Evolutionary conservation across 371 early-diverging fungal species (phyloP), one percentile per base, ranked within the genome.

Genomic region (Mortierella sp.): DNA sequence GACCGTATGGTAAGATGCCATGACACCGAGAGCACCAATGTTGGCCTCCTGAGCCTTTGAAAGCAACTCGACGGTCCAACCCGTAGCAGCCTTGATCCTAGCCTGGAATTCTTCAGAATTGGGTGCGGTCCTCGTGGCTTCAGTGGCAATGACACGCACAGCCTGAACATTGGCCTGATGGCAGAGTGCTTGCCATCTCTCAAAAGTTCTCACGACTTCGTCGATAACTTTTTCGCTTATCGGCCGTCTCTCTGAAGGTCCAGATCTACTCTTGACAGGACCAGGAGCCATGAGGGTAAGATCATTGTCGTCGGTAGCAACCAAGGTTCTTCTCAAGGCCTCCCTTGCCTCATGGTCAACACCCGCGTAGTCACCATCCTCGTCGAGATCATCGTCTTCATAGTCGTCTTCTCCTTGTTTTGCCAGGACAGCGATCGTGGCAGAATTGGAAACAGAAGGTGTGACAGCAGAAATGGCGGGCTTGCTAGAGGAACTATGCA

Each of bases 1-100:
- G 45, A 90, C 90, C 1, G 83, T 83, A 62, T 88, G 84, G 67
- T 86, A 92, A 0, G 90, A 87, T 18, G 90, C 89, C 87, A 83
- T 88, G 37, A 92, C 88, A 1, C 92, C 92, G n/a, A 89, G 78
- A 0, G 89, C 91, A 22, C 90, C 89, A 28, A 92, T 87, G 58
- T 88, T 71, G 28, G 92, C 89, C 77, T 92, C 92, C 47, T 89
- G 85, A 30, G 84, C 81, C 78, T 90, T 89, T 8, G 83, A 71
- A 45, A 92, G 66, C n/a, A 89, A 45, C 39, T 86, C 69, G 1
- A 90, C 87, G 3, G 64, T 65, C 88, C 88, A 90, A 1, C 89
- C 90, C 0, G 89, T 89, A 11, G 89, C 84, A 9, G 86, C 68
- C 59, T 78, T 76, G 43, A 92, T 90, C 35, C 78, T 66, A 0